Base-by-base conservation (phyloP, 2,329 filamentous ascomycete species). In the Incumbomyces lentus region DNA sequence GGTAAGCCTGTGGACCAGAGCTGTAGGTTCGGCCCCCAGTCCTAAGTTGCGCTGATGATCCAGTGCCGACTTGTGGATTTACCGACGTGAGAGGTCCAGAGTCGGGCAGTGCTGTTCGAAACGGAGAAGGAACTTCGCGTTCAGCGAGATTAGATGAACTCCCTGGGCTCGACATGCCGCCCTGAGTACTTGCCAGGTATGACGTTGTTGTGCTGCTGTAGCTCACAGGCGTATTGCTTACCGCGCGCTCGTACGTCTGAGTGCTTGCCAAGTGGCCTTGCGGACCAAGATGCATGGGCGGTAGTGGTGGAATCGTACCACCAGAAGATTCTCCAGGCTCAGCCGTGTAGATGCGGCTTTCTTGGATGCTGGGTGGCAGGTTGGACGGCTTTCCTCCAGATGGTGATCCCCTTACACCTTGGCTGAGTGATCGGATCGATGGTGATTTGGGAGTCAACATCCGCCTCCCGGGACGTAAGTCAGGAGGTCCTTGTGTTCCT, bases 401-500 rank as follows among this genome's bases (percentile, higher is more conserved):
- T 29, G 63, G 62, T 39, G 66, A 65, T 31, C 72, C 55, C 59
- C 63, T 45, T 46, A 63, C 38, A 29, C 69, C 68, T 11, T 75
- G 57, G 55, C 74, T 78, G 14, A 71, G 65, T 19, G 73, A 67
- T 50, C 77, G 72, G 34, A 70, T 44, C 3, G 58, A 63, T 8
- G 78, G 77, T 8, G 79, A 80, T 52, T 72, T 69, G 1, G 79
- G 76, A 10, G 74, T 79, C 50, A 79, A 58, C n/a, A 77, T 71
- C 30, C 72, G 71, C 52, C 76, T 51, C 29, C 48, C 51, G n/a
- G 38, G 8, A 17, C 45, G 47, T 19, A 37, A 17, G 29, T 42
- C 42, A 12, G 40, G 6, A 10, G 40, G 36, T 13, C 39, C 41
- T 31, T 48, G 50, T 10, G 47, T 39, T 16, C 52, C 51, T 30